phyloP scores from a whole-genome alignment of 345 rosid species.

The Arabidopsis thaliana region DNA sequence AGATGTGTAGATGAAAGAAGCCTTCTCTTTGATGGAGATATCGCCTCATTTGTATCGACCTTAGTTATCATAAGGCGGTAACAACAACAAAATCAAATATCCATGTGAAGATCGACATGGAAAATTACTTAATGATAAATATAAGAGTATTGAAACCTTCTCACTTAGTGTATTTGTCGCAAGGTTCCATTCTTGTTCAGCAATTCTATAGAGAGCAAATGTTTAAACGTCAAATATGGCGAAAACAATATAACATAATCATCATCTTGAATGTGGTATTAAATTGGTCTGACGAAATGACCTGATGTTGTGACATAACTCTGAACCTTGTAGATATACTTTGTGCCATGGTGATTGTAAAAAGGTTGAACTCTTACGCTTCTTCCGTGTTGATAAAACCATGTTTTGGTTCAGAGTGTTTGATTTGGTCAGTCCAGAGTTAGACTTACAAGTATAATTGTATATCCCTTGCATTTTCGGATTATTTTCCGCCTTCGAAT shows the following conservation, averaged over 20 bases:
- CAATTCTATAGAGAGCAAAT: conserved; percentile 29
- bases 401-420: conserved; percentile 13
- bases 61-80: conserved; percentile 46
- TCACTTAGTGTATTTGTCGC: conserved; percentile 28
- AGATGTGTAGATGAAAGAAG: conserved; percentile 69
- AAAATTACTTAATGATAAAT: not conserved
- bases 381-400: conserved; percentile 19
- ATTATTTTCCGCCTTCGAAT: not conserved
- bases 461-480: not conserved
- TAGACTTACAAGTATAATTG: not conserved
- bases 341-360: conserved; percentile 29
- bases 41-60: conserved; percentile 49
- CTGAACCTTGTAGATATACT: not conserved
- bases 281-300: not conserved
- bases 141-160: conserved; percentile 23
- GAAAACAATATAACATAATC: not conserved
- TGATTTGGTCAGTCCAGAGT: not conserved
- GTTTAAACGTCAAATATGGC: not conserved
- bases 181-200: conserved; percentile 34
- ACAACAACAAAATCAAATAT: not conserved
- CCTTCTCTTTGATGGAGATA: conserved; percentile 64
- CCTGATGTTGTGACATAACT: conserved; percentile 23
- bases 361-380: conserved; percentile 29
- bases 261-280: not conserved
- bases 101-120: not conserved